Evolutionary conservation across 2,329 filamentous ascomycete species (phyloP).

Genomic region (Neoscytalidium dimidiatum): DNA sequence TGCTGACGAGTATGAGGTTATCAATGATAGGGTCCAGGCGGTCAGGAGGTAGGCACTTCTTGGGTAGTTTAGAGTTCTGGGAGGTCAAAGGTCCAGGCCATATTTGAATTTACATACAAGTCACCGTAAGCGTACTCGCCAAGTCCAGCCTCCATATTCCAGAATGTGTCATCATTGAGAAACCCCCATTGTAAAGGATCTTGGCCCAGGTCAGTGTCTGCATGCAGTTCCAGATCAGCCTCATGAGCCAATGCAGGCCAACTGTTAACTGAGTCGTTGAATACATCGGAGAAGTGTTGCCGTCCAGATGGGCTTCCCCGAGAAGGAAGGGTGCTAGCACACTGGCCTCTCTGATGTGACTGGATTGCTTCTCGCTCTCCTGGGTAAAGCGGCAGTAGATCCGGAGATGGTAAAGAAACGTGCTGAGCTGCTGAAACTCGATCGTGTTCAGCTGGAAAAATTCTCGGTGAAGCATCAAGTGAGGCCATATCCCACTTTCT

Average conservation of each 20-base stretch:
- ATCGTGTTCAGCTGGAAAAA: not conserved
- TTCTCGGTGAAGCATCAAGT: not conserved
- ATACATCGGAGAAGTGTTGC: no score
- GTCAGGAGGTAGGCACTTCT: not conserved
- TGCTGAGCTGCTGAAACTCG: no score
- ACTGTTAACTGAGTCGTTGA: not conserved
- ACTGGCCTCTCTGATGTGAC: no score
- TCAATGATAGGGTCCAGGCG: not conserved
- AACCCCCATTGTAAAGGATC: constrained; percentile 5
- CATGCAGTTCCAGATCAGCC: not conserved
- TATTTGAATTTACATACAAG: not conserved
- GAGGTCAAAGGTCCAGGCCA: not conserved
- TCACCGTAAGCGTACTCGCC: constrained; percentile 36
- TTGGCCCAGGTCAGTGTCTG: not conserved
- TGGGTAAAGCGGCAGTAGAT: no score
- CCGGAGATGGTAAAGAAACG: no score
- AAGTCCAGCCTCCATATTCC: constrained; percentile 32
- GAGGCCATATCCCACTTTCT: not conserved
- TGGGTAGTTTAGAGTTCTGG: not conserved
- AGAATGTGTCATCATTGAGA: constrained; percentile 25
- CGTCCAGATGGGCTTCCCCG: no score
- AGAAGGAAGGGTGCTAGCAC: no score
- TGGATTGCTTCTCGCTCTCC: no score
- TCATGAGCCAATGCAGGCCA: not conserved
- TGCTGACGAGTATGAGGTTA: constrained; percentile 25